phyloP scores from a whole-genome alignment of 2,329 filamentous ascomycete genomes.

The Ceratocystis diversiconidia region DNA sequence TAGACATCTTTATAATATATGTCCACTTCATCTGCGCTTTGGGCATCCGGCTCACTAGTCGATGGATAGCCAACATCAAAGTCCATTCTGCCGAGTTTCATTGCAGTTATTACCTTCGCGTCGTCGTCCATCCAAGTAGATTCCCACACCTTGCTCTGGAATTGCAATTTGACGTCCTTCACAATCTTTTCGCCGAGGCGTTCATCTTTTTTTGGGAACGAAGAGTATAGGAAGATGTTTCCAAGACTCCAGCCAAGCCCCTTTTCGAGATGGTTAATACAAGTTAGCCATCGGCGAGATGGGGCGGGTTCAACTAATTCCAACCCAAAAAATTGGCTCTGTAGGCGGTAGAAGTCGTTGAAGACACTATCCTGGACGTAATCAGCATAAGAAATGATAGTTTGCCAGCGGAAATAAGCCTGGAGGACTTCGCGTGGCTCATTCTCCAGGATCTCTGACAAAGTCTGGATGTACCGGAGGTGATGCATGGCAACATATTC shows the following conservation, averaged over 20 bases:
- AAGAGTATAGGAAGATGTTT: conserved; percentile 59
- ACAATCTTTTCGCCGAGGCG: conserved; percentile 50
- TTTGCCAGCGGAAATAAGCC: conserved; percentile 50
- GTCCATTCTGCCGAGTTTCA: conserved; percentile 52
- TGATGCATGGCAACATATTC: conserved; percentile 44
- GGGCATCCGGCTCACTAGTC: conserved; percentile 39
- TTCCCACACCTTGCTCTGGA: conserved; percentile 42
- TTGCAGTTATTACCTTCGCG: conserved; percentile 43
- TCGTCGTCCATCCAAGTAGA: conserved; percentile 52
- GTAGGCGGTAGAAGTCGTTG: conserved; percentile 44
- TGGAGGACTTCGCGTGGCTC: conserved; percentile 42
- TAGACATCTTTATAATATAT: conserved; percentile 42
- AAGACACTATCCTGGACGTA: conserved; percentile 45
- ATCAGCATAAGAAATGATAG: conserved; percentile 38
- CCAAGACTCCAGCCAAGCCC: conserved; percentile 52
- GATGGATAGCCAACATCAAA: conserved; percentile 56
- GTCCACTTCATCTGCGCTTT: conserved; percentile 41
- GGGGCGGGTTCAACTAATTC: conserved; percentile 41
- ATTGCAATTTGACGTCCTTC: conserved; percentile 52
- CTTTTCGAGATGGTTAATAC: conserved; percentile 42
- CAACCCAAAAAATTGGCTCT: conserved; percentile 45
- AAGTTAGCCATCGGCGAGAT: conserved; percentile 52
- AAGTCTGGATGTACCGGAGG: conserved; percentile 44
- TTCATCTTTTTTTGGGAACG: conserved; percentile 44
- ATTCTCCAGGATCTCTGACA: conserved; percentile 40